Evolutionary conservation across 179 eudicot genomes (phyloP).

Genomic region (Carnegiea gigantea): DNA sequence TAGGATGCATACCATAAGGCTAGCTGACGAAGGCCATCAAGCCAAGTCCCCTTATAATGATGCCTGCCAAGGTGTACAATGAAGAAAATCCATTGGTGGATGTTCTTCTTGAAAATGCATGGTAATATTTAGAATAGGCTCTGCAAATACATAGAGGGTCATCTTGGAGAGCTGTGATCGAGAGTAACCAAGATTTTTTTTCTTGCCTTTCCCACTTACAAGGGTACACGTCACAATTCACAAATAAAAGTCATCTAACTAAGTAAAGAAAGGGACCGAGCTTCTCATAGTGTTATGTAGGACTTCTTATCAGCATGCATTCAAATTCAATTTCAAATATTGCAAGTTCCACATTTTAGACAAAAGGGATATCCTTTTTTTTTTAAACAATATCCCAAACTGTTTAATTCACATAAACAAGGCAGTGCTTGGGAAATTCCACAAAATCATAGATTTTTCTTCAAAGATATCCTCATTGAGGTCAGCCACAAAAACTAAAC

Average conservation of each 20-base stretch:
- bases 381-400: not conserved
- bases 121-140: not conserved
- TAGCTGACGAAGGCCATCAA: not conserved
- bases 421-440: not conserved
- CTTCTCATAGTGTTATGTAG: not conserved
- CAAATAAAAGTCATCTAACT: not conserved
- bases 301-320: not conserved
- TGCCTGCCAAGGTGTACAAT: not conserved
- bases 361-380: not conserved
- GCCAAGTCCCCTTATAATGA: not conserved
- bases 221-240: not conserved
- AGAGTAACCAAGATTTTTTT: not conserved
- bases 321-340: not conserved
- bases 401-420: no score
- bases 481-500: no score
- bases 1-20: not conserved
- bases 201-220: not conserved
- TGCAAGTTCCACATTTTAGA: not conserved
- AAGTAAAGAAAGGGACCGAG: not conserved
- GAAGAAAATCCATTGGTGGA: not conserved
- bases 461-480: no score
- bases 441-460: no score
- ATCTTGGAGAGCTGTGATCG: no score
- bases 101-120: not conserved
- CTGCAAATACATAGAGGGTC: no score